These are phyloP conservation scores for Proteromonas lacertae DNA, from an alignment of 352 stramenopile genomes.

Conservation along the genomic window DNA sequence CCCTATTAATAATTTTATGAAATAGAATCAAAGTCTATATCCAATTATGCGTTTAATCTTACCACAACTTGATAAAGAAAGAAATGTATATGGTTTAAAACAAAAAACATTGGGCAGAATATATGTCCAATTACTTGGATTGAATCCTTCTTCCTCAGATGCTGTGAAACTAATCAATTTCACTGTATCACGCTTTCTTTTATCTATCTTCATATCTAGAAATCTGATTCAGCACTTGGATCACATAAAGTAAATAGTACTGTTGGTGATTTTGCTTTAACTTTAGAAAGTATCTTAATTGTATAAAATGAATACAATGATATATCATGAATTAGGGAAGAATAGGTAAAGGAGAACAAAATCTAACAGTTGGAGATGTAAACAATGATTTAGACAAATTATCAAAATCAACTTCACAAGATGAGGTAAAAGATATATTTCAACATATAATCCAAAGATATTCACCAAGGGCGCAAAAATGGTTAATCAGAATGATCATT, in stretches of 20 bases:
- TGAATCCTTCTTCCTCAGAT: neutral
- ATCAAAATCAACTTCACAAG: neutral
- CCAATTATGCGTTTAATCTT: neutral
- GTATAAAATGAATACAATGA: too few species aligned
- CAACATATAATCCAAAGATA: neutral
- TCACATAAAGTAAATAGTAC: neutral
- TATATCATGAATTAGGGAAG: too few species aligned
- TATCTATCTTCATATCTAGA: too few species aligned
- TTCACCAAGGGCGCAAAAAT: constrained; percentile 1
- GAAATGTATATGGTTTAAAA: constrained; percentile 1
- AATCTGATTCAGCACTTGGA: neutral
- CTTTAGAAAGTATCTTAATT: neutral
- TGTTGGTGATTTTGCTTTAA: neutral
- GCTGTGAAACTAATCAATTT: too few species aligned
- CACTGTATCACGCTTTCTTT: too few species aligned
- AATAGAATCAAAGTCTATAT: neutral
- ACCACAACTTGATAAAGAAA: neutral
- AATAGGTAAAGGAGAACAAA: neutral
- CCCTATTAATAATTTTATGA: too few species aligned
- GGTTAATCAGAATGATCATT: constrained; percentile 1
- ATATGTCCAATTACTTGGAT: neutral
- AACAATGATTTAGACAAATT: constrained; percentile 1
- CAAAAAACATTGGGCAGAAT: neutral
- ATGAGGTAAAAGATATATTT: neutral
- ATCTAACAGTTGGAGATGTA: neutral